A percentile compares a stretch with the other conserved stretches of the same genome.
Evolutionary conservation across 2,329 filamentous ascomycete species (phyloP).

Genomic region (Trichoderma sp.): DNA sequence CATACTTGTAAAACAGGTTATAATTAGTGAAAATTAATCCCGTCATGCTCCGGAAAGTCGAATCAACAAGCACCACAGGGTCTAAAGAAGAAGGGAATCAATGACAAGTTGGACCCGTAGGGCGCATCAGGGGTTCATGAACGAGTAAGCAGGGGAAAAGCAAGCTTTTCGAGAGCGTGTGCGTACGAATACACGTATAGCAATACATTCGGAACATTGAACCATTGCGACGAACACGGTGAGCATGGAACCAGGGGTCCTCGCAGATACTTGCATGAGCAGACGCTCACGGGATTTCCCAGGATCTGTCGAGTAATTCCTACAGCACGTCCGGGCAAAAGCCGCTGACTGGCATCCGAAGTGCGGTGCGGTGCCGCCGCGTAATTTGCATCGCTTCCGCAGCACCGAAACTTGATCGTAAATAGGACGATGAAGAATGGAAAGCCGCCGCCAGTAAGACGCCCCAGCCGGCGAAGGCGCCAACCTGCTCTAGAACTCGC

Average conservation of each 20-base stretch:
- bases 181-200: not conserved
- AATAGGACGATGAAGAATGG: not conserved
- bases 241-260: not conserved
- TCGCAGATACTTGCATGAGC: conserved; percentile 9
- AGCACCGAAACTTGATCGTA: not conserved
- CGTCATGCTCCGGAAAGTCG: not conserved
- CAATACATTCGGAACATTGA: not conserved
- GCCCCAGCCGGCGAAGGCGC: not conserved
- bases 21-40: not conserved
- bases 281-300: conserved; percentile 11
- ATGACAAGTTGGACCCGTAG: not conserved
- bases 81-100: not conserved
- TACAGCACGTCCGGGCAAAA: not conserved
- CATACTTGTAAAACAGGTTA: not conserved
- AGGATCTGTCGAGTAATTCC: not conserved
- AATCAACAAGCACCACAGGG: not conserved
- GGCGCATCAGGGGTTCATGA: not conserved
- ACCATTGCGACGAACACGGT: not conserved
- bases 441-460: not conserved
- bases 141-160: not conserved
- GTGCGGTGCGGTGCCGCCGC: not conserved
- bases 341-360: not conserved
- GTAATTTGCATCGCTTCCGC: not conserved
- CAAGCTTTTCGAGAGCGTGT: not conserved
- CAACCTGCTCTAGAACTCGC: not conserved